Percentiles rank a stretch among this genome's conserved stretches.
Evolutionary conservation across 495 filamentous ascomycete species (phyloP).

Genomic region (Neurospora sp.): DNA sequence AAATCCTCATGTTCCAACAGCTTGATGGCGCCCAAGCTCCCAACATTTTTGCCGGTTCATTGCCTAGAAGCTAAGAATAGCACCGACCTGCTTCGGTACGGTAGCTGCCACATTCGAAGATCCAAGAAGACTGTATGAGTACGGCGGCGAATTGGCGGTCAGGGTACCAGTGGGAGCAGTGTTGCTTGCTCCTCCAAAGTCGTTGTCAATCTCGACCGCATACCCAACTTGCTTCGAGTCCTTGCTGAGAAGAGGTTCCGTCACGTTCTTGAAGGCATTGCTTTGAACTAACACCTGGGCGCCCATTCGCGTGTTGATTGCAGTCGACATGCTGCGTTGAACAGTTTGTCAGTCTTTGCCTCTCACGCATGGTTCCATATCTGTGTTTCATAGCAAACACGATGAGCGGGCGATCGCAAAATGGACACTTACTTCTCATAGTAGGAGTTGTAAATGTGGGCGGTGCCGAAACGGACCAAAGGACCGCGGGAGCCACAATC

Average conservation of each 20-base stretch:
- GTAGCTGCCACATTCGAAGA: constrained; percentile 29
- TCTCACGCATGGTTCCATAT: neutral
- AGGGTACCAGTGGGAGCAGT: constrained; percentile 39
- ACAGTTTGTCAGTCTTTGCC: constrained; percentile 5
- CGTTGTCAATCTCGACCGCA: constrained; percentile 41
- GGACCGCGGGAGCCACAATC: constrained; percentile 54
- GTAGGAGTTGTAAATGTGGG: constrained; percentile 38
- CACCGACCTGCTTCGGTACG: constrained; percentile 43
- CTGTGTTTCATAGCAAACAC: neutral
- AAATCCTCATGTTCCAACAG: neutral
- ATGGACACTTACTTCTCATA: constrained; percentile 20
- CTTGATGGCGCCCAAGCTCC: neutral
- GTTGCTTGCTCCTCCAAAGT: constrained; percentile 43
- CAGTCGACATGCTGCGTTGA: constrained; percentile 37
- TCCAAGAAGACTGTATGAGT: constrained; percentile 39
- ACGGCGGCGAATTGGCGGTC: constrained; percentile 32
- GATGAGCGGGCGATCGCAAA: neutral
- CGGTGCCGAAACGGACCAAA: constrained; percentile 54
- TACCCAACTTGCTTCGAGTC: constrained; percentile 44
- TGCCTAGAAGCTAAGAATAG: constrained; percentile 41
- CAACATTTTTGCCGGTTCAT: neutral
- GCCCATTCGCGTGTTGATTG: constrained; percentile 56
- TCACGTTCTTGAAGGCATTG: constrained; percentile 42
- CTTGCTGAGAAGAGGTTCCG: constrained; percentile 41
- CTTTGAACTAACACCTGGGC: constrained; percentile 56